Base-by-base conservation (phyloP, 2,329 filamentous ascomycete species). In the Diaporthe humulicola region DNA sequence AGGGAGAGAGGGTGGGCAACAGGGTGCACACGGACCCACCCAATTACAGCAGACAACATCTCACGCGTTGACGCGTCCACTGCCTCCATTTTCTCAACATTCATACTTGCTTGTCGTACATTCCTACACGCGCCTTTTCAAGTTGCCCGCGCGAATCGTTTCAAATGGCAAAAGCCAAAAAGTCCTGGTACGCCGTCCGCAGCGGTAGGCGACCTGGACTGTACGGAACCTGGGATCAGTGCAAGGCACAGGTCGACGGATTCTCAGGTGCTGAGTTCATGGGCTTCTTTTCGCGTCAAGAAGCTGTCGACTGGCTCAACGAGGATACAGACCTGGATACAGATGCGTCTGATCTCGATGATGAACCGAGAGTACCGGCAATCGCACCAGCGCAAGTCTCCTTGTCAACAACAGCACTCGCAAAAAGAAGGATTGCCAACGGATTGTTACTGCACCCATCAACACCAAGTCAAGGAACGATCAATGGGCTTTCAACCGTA, bases 21-120 rank as follows among this genome's bases (percentile, higher is more conserved):
- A n/a, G n/a, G 38, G 38, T 40, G 7, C 38, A 30, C 14, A 30
- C 25, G 25, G 50, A 54, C 50, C 50, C n/a, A n/a, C n/a, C n/a
- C n/a, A n/a, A n/a, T n/a, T n/a, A n/a, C n/a, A n/a, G n/a, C n/a
- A n/a, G n/a, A n/a, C n/a, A n/a, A n/a, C n/a, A n/a, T n/a, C 9
- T 22, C 14, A 42, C 58, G 58, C 36, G 58, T 38, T 1, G 60
- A 64, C 60, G 60, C 60, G 60, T 64, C 60, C 60, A 42, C 8
- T 25, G 8, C n/a, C n/a, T 42, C 19, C 58, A 14, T 40, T 22
- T 9, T 4, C 36, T 42, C 30, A 8, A 5, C 10, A 28, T n/a
- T 14, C 12, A 1, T 61, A 10, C n/a, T 42, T 42, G 14, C 36
- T 19, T 28, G 30, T 14, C 33, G 0, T 17, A 9, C 25, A 45